Percentiles rank a stretch among this genome's conserved stretches.
Evolutionary conservation across 2,329 filamentous ascomycete genomes (phyloP).

Genomic region (Plectosphaerella sp.): DNA sequence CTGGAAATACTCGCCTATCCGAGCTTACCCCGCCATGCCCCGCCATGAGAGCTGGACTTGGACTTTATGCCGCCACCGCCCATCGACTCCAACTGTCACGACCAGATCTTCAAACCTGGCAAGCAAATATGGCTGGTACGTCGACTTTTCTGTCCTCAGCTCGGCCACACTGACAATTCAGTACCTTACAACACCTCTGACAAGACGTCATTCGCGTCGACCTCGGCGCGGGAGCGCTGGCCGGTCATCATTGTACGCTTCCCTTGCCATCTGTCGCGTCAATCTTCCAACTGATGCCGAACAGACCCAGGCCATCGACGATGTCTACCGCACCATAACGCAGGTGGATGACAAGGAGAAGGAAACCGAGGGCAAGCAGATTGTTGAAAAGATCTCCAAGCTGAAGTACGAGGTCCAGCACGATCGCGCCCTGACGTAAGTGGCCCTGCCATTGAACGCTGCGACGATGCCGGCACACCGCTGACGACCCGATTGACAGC

Average conservation of each 20-base stretch:
- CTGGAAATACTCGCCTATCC: neutral
- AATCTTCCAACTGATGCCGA: constrained; percentile 13
- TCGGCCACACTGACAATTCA: constrained; percentile 26
- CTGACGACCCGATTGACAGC: constrained; percentile 31
- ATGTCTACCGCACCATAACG: constrained; percentile 63
- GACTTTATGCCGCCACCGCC: neutral
- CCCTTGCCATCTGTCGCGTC: neutral
- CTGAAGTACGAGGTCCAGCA: constrained; percentile 97
- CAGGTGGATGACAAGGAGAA: constrained; percentile 58
- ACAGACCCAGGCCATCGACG: constrained; percentile 88
- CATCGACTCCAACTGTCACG: too few relatives aligned
- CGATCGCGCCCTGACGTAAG: constrained; percentile 72
- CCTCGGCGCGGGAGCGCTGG: constrained; percentile 85
- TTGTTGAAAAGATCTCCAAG: constrained; percentile 71
- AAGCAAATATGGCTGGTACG: constrained; percentile 7
- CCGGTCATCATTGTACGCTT: constrained; percentile 77
- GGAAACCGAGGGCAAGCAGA: constrained; percentile 73
- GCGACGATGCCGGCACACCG: neutral
- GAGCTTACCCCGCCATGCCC: constrained; percentile 1
- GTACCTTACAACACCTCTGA: constrained; percentile 77
- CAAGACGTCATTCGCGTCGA: constrained; percentile 78
- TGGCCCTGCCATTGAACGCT: neutral
- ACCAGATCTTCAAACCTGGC: neutral
- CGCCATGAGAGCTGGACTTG: too few relatives aligned
- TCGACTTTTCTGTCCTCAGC: neutral